Evolutionary conservation across 176 grass and related monocot species (phyloP).

Genomic region (Avena insularis): DNA sequence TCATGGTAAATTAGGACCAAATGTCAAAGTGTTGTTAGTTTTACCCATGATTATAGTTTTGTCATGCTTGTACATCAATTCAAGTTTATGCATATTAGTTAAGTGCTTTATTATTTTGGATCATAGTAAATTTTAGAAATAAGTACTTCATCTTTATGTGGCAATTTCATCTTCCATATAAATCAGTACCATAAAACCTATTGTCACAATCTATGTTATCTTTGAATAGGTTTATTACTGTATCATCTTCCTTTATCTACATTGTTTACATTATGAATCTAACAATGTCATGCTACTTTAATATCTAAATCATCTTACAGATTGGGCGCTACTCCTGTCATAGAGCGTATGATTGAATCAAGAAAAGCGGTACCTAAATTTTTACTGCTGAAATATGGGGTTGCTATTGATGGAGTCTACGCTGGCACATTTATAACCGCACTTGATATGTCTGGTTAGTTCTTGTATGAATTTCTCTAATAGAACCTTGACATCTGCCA

Average conservation of each 20-base stretch:
- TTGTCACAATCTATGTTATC: slow-evolving; percentile 3
- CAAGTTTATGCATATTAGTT: slow-evolving; percentile 5
- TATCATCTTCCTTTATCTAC: slow-evolving; percentile 35
- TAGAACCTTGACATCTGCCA: background rate
- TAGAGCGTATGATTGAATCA: slow-evolving; percentile 97
- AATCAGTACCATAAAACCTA: background rate
- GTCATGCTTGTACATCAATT: no score
- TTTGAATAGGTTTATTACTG: slow-evolving; percentile 23
- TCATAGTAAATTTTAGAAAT: slow-evolving; percentile 11
- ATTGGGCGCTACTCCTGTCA: slow-evolving; percentile 88
- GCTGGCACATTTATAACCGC: slow-evolving; percentile 96
- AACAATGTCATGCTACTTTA: background rate
- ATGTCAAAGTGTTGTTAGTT: no score
- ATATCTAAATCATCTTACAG: slow-evolving; percentile 54
- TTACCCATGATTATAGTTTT: no score
- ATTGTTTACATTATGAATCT: background rate
- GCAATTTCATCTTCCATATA: slow-evolving; percentile 4
- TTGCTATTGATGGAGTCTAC: slow-evolving; percentile 98
- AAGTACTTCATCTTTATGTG: background rate
- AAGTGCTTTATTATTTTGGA: slow-evolving; percentile 31
- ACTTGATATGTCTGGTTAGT: slow-evolving; percentile 96
- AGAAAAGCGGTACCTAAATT: slow-evolving; percentile 91
- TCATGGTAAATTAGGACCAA: no score
- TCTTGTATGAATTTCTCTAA: slow-evolving; percentile 36
- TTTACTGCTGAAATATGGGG: slow-evolving; percentile 89